These are phyloP conservation scores for Teratosphaeria viscida DNA, from an alignment of 2,329 filamentous ascomycete species.

Conservation along the genomic window DNA sequence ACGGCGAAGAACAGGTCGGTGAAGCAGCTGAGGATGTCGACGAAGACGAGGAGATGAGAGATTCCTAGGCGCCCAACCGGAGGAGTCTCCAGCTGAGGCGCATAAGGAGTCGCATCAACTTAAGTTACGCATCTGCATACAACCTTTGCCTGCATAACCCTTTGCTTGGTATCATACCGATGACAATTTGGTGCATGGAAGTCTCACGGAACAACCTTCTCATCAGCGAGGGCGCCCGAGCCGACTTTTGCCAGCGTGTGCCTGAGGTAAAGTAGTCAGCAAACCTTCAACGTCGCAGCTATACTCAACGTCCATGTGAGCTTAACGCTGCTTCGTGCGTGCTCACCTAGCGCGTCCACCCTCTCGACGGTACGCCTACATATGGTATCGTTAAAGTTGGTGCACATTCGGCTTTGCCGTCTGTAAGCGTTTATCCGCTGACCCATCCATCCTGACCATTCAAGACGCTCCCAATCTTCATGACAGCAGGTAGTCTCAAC, in stretches of 20 bases:
- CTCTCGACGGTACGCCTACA: too few relatives aligned
- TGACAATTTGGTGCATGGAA: background rate
- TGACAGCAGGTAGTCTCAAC: background rate
- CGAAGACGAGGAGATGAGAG: slow-evolving; percentile 24
- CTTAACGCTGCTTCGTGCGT: background rate
- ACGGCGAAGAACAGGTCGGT: slow-evolving; percentile 26
- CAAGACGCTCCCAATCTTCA: background rate
- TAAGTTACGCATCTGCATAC: background rate
- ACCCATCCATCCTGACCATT: background rate
- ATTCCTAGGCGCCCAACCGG: slow-evolving; percentile 11
- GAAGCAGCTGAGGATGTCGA: slow-evolving; percentile 19
- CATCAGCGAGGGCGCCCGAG: background rate
- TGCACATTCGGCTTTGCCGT: background rate
- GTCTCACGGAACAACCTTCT: background rate
- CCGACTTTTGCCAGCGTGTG: background rate
- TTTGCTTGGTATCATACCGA: background rate
- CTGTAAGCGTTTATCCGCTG: background rate
- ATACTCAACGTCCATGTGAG: background rate
- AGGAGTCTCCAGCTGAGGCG: background rate
- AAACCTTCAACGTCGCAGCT: background rate
- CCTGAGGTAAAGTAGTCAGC: background rate
- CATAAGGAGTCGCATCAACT: background rate
- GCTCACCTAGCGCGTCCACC: background rate
- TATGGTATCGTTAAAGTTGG: background rate
- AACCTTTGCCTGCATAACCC: background rate